These are phyloP conservation scores for Claviceps sp. DNA, from an alignment of 2,329 filamentous ascomycete genomes.

Conservation along the genomic window DNA sequence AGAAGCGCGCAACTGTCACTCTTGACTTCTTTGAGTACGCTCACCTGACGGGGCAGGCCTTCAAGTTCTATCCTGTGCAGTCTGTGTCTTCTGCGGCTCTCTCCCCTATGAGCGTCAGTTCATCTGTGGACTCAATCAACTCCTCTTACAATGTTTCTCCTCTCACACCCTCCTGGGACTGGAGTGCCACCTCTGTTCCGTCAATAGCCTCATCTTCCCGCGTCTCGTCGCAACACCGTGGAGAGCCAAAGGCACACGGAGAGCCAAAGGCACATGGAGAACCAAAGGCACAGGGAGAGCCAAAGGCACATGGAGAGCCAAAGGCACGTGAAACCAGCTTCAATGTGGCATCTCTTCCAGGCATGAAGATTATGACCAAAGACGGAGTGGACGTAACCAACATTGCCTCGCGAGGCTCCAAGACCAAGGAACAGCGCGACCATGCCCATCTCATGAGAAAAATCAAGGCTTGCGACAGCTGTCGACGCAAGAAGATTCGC, in stretches of 20 bases:
- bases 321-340: slow-evolving; percentile 13
- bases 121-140: slow-evolving; percentile 29
- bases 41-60: slow-evolving; percentile 39
- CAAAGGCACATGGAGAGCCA: slow-evolving; percentile 7
- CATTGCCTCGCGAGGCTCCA: slow-evolving; percentile 46
- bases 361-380: slow-evolving; percentile 54
- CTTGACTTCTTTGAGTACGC: slow-evolving; percentile 46
- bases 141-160: slow-evolving; percentile 38
- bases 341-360: slow-evolving; percentile 40
- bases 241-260: slow-evolving; percentile 14
- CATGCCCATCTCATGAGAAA: slow-evolving; percentile 54
- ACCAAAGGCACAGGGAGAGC: slow-evolving; percentile 12
- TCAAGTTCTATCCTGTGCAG: slow-evolving; percentile 46
- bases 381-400: slow-evolving; percentile 51
- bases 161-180: slow-evolving; percentile 33
- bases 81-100: slow-evolving; percentile 18
- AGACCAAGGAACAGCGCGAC: slow-evolving; percentile 55
- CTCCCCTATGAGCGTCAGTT: slow-evolving; percentile 31
- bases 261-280: slow-evolving; percentile 3
- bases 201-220: slow-evolving; percentile 18
- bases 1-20: slow-evolving; percentile 44
- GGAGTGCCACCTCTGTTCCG: slow-evolving; percentile 18
- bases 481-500: slow-evolving; percentile 49
- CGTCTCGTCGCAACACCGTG: slow-evolving; percentile 14
- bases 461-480: slow-evolving; percentile 53